Evolutionary conservation across 1,139 yeast genomes (phyloP), one percentile per base, ranked within the genome.

Genomic region (Geotrichum candidum): DNA sequence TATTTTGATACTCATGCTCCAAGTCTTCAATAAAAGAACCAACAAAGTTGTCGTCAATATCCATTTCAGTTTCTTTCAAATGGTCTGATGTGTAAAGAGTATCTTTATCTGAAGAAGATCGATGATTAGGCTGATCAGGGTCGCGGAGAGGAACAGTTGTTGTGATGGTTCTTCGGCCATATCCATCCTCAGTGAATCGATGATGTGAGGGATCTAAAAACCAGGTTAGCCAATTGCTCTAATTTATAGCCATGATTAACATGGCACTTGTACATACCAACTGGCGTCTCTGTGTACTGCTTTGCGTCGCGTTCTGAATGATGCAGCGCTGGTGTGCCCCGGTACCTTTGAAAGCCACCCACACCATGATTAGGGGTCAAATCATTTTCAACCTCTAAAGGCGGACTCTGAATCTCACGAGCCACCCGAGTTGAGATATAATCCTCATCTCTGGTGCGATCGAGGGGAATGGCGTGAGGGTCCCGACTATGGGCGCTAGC

Each of bases 61-160:
- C 46, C 22, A 18, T 23, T 23, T 31, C 45, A 23, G 23, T 46
- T n/a, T 18, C 45, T n/a, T 31, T 29, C 13, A 10, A 11, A 13
- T 18, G 22, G 9, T 31, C 5, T 31, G 52, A 18, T 11, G 25
- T 18, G 31, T 41, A 33, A 46, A 31, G 25, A 46, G 57, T 54
- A 15, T 38, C 38, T 29, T 41, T 48, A 29, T 22, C 18, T 9
- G 57, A n/a, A 13, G 29, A 33, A 52, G 35, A 33, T 6, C 23
- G n/a, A 52, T 35, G 41, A 51, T 23, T 56, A 25, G 41, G 56
- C 18, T 23, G 53, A 29, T 54, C 58, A 2, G 58, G 25, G 33
- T 55, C 61, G 38, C 59, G 54, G 13, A 59, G 52, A 15, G 61
- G 61, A 23, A 59, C 53, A n/a, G 58, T 52, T 15, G 61, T 59